Base-by-base conservation (phyloP, 345 rosid genomes). In the Camelina neglecta region DNA sequence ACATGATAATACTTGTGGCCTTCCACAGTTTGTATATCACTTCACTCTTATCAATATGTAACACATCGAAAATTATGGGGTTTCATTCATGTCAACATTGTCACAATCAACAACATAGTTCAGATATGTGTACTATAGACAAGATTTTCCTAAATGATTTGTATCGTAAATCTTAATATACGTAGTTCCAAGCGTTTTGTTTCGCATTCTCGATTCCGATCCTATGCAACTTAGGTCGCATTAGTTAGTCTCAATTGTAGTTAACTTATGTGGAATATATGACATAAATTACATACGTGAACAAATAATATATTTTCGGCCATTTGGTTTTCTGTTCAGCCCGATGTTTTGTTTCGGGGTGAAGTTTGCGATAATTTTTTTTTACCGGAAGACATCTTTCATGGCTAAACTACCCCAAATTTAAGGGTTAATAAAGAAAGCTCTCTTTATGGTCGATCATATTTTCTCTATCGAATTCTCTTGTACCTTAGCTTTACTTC, bases 61-160 rank as follows among this genome's bases (percentile, higher is more conserved):
- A 55, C 56, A 16, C 54, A 69, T 24, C 7, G 53, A 12, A 69
- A 69, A 21, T n/a, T 56, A 16, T 10, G 20, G 38, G 44, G 11
- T 56, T 42, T 6, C 7, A 56, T 56, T 18, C 13, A 57, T 57
- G 65, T 57, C 9, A 57, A 42, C 64, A 44, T 56, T 57, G 41
- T 31, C 20, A 56, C 13, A 31, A 33, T 56, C 13, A 16, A 16
- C 42, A 16, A 57, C 33, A 58, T 57, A 44, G 44, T 69, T 70
- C 31, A 45, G 7, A 57, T 69, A 57, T 57, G 33, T 56, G 9
- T 44, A 36, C 21, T 44, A 69, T 8, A 29, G 13, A 56, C 24
- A 11, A 11, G 31, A 55, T 31, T 55, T 48, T 48, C 21, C 7
- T 1, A 45, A 47, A 29, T 29, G 31, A 4, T 29, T 29, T 29